Percentiles rank a stretch among this genome's conserved stretches.
These are phyloP conservation scores for Vitis cinerea DNA, from an alignment of 164 flowering plant species.

Conservation along the genomic window DNA sequence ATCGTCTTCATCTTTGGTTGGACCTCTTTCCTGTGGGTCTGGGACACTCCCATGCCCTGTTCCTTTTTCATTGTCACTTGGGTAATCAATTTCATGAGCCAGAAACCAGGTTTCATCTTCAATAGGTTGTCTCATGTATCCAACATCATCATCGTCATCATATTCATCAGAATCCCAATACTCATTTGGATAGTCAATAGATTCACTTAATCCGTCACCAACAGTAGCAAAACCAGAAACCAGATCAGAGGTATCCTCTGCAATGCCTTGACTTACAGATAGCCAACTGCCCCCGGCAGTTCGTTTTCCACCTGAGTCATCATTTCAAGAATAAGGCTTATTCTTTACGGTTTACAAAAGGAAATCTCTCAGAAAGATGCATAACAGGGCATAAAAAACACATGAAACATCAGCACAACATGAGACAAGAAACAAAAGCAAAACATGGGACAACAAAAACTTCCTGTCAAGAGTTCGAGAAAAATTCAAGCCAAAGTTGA, in stretches of 20 bases:
- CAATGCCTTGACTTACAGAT: conserved; percentile 93
- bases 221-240: conserved; percentile 95
- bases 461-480: not conserved
- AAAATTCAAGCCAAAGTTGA: no score
- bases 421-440: not conserved
- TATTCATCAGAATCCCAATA: conserved; percentile 99
- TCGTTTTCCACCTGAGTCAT: conserved; percentile 61
- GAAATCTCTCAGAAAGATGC: not conserved
- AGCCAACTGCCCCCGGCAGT: conserved; percentile 82
- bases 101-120: conserved; percentile 99
- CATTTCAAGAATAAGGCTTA: conserved; percentile 8
- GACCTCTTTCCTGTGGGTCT: conserved; percentile 68
- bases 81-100: conserved; percentile 99
- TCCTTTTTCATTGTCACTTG: conserved; percentile 96
- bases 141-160: conserved; percentile 96
- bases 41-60: conserved; percentile 83
- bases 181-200: conserved; percentile 89
- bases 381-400: not conserved
- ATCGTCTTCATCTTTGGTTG: conserved; percentile 78
- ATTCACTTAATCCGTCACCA: conserved; percentile 92
- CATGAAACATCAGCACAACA: not conserved
- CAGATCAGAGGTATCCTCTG: conserved; percentile 91
- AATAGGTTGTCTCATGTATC: conserved; percentile 95
- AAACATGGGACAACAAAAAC: not conserved
- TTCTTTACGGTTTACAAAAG: not conserved